phyloP scores from a whole-genome alignment of 1,284 basidiomycete species.

The Cutaneotrichosporon dermatis region DNA sequence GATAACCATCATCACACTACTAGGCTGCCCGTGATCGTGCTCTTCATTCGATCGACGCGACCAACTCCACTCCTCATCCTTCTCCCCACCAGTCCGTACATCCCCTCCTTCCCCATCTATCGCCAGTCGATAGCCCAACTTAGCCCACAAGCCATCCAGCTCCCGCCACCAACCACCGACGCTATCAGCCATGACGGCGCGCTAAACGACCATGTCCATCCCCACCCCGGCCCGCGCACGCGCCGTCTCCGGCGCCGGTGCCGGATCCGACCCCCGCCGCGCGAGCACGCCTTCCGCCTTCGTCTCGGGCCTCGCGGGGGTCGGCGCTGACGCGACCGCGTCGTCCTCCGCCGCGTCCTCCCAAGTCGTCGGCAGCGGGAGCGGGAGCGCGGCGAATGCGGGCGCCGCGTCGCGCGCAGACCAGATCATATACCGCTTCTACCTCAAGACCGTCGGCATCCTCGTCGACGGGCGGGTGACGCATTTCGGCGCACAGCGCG shows the following conservation, averaged over 20 bases:
- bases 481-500: constrained; percentile 28
- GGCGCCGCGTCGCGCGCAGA: constrained; percentile 28
- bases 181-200: background rate
- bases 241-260: background rate
- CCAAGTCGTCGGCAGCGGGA: constrained; percentile 11
- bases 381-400: background rate
- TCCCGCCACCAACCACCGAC: background rate
- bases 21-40: too few relatives aligned
- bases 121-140: background rate
- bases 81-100: background rate
- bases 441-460: constrained; percentile 47
- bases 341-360: constrained; percentile 25
- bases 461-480: constrained; percentile 44
- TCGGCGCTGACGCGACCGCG: constrained; percentile 3
- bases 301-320: too few relatives aligned
- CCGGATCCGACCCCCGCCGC: background rate
- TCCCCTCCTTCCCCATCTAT: background rate
- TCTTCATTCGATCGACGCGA: too few relatives aligned
- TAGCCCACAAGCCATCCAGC: background rate
- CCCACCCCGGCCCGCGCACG: constrained; percentile 1
- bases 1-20: too few relatives aligned
- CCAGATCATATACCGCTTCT: constrained; percentile 46
- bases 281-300: background rate
- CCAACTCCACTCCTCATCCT: too few relatives aligned
- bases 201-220: constrained; percentile 4